These are phyloP conservation scores for Citrus trifoliata DNA, from an alignment of 345 rosid species.

Conservation along the genomic window DNA sequence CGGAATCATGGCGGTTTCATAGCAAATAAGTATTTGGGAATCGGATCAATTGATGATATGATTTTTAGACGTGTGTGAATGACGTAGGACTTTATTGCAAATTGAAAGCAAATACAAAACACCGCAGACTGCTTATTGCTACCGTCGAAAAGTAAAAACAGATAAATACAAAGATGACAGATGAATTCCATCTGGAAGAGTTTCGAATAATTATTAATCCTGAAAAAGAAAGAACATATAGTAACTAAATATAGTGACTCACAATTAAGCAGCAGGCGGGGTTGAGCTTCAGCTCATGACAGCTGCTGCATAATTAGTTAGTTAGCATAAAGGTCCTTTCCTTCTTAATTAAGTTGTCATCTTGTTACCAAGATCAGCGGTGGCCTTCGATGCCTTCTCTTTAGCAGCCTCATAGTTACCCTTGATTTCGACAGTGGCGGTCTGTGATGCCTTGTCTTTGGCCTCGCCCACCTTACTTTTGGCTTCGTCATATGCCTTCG, in stretches of 20 bases:
- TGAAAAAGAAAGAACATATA: not conserved
- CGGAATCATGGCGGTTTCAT: no score
- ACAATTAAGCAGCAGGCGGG: constrained; percentile 6
- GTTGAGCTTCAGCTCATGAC: constrained; percentile 11
- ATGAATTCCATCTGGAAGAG: not conserved
- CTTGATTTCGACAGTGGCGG: constrained; percentile 22
- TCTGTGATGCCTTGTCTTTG: constrained; percentile 48
- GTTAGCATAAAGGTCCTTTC: not conserved
- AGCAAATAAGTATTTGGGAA: no score
- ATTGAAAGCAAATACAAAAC: no score
- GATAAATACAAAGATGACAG: no score
- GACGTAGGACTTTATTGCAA: no score
- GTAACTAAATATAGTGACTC: constrained; percentile 7
- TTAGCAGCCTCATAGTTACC: constrained; percentile 43
- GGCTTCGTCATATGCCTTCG: constrained; percentile 21
- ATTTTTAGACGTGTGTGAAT: no score
- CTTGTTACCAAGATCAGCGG: constrained; percentile 42
- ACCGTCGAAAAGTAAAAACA: no score
- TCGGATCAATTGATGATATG: no score
- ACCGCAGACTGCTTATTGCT: no score
- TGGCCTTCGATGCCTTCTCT: constrained; percentile 42
- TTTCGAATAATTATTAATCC: not conserved
- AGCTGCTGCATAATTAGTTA: no score
- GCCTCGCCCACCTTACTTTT: constrained; percentile 32
- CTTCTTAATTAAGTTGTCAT: constrained; percentile 17